Conservation (phyloP, 2,329 filamentous ascomycete genomes). For the Penicillium sp. region DNA sequence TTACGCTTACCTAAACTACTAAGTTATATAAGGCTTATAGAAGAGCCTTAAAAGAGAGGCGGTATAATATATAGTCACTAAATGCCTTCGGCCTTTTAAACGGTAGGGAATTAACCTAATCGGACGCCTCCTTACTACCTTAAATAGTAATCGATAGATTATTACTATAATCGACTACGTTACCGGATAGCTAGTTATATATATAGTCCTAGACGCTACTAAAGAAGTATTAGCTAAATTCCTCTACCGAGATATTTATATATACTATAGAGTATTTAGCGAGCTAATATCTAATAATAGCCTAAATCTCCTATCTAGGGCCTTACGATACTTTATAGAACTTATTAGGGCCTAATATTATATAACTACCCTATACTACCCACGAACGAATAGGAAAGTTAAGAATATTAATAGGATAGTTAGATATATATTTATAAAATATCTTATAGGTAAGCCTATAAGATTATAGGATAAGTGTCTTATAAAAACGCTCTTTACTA, state of each 20-base stretch:
- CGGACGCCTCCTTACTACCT: not conserved
- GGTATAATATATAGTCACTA: not conserved
- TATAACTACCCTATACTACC: slow-evolving; percentile 1
- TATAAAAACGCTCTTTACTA: too few relatives aligned
- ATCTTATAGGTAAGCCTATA: too few relatives aligned
- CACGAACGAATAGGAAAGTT: slow-evolving; percentile 8
- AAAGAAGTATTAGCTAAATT: not conserved
- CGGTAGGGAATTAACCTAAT: slow-evolving; percentile 1
- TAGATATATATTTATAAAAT: too few relatives aligned
- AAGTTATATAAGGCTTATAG: not conserved
- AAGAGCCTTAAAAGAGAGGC: not conserved
- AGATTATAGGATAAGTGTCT: too few relatives aligned
- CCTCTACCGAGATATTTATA: not conserved
- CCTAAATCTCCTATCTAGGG: not conserved
- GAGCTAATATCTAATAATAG: not conserved
- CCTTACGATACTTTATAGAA: not conserved
- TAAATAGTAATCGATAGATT: not conserved
- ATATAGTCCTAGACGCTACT: not conserved
- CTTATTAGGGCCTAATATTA: not conserved
- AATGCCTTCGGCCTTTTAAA: not conserved
- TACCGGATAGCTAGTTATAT: too few relatives aligned
- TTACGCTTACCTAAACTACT: not conserved
- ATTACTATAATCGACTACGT: not conserved
- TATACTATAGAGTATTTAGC: too few relatives aligned
- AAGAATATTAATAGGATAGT: slow-evolving; percentile 3